Conservation (phyloP, 805 yeast species). For the Wickerhamomyces bovis region DNA sequence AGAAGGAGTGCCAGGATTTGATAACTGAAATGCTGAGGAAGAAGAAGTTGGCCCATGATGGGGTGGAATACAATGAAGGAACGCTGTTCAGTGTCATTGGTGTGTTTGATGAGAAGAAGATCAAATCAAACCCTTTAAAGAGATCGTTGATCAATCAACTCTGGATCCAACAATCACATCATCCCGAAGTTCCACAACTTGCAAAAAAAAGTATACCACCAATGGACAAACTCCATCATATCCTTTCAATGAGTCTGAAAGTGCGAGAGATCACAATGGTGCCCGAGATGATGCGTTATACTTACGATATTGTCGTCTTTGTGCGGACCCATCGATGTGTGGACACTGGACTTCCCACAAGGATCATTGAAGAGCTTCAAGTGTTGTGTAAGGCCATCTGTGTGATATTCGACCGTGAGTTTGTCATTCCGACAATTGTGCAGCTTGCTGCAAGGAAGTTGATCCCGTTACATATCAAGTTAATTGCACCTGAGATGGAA, state of each 20-base stretch:
- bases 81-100: neutral
- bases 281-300: slow-evolving; percentile 47
- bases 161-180: neutral
- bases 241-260: neutral
- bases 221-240: neutral
- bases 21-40: slow-evolving; percentile 12
- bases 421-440: slow-evolving; percentile 48
- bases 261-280: slow-evolving; percentile 25
- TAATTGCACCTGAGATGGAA: slow-evolving; percentile 39
- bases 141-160: neutral
- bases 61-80: neutral
- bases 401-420: slow-evolving; percentile 33
- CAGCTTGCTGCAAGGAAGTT: slow-evolving; percentile 42
- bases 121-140: neutral
- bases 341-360: slow-evolving; percentile 45
- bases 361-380: slow-evolving; percentile 37
- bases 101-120: neutral
- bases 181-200: slow-evolving; percentile 1
- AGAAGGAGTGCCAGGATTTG: slow-evolving; percentile 2
- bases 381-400: slow-evolving; percentile 35
- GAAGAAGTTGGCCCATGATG: slow-evolving; percentile 9
- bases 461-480: slow-evolving; percentile 40
- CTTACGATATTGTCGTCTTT: slow-evolving; percentile 50
- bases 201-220: neutral
- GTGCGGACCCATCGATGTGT: slow-evolving; percentile 51